Percentiles rank a stretch among this genome's conserved stretches.
These are phyloP conservation scores for Fusarium subtropicale DNA, from an alignment of 2,329 filamentous ascomycete species.

Conservation along the genomic window DNA sequence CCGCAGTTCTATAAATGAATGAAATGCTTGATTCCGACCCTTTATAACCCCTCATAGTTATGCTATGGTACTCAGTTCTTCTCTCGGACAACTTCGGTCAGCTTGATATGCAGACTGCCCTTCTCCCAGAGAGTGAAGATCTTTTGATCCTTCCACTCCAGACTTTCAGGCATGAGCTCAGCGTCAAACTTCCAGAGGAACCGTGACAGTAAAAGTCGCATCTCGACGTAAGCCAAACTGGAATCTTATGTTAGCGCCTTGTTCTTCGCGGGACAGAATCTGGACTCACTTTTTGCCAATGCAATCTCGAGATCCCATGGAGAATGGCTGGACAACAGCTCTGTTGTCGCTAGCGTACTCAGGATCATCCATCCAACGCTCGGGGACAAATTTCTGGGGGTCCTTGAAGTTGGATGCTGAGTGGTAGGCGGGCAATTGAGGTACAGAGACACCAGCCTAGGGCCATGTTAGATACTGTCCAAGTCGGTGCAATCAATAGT, in stretches of 20 bases:
- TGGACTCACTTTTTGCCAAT: slow-evolving; percentile 15
- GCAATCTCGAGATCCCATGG: slow-evolving; percentile 7
- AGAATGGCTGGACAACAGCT: background rate
- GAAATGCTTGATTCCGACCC: rapidly evolving
- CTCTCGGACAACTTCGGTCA: background rate
- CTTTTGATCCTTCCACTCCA: background rate
- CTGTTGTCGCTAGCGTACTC: background rate
- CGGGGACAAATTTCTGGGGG: background rate
- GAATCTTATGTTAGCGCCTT: background rate
- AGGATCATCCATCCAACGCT: slow-evolving; percentile 10
- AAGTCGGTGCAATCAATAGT: rapidly evolving
- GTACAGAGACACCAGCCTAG: background rate
- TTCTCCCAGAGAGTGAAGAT: slow-evolving; percentile 7
- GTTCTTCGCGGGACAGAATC: rapidly evolving
- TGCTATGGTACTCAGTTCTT: background rate
- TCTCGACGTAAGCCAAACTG: slow-evolving; percentile 14
- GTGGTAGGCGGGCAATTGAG: background rate
- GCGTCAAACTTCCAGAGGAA: slow-evolving; percentile 20
- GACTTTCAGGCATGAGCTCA: background rate
- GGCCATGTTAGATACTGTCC: background rate
- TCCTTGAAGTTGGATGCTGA: slow-evolving; percentile 10
- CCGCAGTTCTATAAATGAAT: background rate
- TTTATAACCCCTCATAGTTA: too few relatives aligned
- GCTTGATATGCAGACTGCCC: background rate
- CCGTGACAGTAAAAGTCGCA: slow-evolving; percentile 9